Evolutionary conservation across 1,284 basidiomycete species (phyloP), one percentile per base, ranked within the genome.

Genomic region (Malassezia pachydermatis): DNA sequence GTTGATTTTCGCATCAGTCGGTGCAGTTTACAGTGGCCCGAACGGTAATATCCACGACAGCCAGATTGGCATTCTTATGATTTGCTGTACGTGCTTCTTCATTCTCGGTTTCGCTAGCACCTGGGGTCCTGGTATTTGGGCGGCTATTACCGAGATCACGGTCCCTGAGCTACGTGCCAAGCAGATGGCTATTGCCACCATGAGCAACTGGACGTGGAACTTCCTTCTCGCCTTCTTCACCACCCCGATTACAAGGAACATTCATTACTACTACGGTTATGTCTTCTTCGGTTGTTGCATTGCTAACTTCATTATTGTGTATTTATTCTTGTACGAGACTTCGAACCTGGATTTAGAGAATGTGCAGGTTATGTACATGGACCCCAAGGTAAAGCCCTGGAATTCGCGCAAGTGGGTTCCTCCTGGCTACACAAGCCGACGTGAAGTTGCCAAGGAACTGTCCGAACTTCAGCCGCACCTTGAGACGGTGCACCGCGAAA

Each of bases 361-460:
- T 52, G 81, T 86, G 41, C 81, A 86, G 66, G 74, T 75, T 75
- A 84, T 86, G 84, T 85, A 84, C 75, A 79, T 78, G 65, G 82
- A 84, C 70, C 78, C 79, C 7, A 65, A 68, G 3, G 80, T 79
- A 73, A 82, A 79, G 66, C 78, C 83, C 5, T 84, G 81, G 82
- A 82, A 76, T 23, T 82, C 80, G 13, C 61, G 75, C 29, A 68
- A 60, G 41, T 75, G 74, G 73, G 62, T 68, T 4, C 73, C 74
- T 2, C 56, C 57, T 10, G 62, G 68, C 17, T 62, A 59, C 49
- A 43, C 54, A 4, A 58, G 59, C 14, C 54, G 66, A 16, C 50
- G 55, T 2, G 49, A 45, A 27, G 35, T 41, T 5, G 35, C n/a
- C n/a, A n/a, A n/a, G n/a, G n/a, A n/a, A n/a, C n/a, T n/a, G n/a